Evolutionary conservation across 78 protist species (phyloP), one percentile per base, ranked within the genome.

Genomic region (Chrysochromulina tobinii): DNA sequence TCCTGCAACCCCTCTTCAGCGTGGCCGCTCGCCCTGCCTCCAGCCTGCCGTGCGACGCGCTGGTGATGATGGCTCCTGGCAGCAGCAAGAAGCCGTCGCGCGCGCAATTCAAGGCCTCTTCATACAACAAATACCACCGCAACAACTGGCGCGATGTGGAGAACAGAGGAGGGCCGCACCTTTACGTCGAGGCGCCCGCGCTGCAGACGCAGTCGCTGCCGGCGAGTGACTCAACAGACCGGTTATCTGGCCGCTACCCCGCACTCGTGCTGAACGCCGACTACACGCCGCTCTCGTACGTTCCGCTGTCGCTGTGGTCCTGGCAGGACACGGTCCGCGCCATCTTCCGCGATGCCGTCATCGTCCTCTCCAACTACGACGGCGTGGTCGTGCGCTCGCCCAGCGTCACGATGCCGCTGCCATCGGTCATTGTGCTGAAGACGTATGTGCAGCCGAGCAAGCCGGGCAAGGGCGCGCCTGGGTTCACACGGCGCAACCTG

Each of bases 241-340:
- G 38, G 38, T 38, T 38, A 38, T 38, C 38, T 38, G 38, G 38
- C 38, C 38, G 38, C 38, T 69, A 38, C 79, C 79, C 79, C 18
- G 79, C 79, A 21, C 79, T 69, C 53, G 79, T 69, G 54, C 79
- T 69, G 20, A 69, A 69, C 54, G 79, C 79, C 0, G 79, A 69
- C 79, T 69, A 38, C 54, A 14, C 15, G 79, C 79, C 79, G 9
- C 79, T 69, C 20, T 69, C 79, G 54, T 69, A 69, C 79, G 27
- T 69, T 12, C 79, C 79, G 17, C 79, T 69, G 25, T 11, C 21
- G 8, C 48, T 69, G 20, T 38, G 51, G 79, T 27, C 53, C 20
- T 69, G 79, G 79, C 79, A 69, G 54, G 79, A 69, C 54, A 27
- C 54, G 54, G 12, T 69, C 50, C 77, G 77, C 51, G 77, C 77